Conservation (phyloP, 176 grass and related monocot genomes). For the Carex littledalei region DNA sequence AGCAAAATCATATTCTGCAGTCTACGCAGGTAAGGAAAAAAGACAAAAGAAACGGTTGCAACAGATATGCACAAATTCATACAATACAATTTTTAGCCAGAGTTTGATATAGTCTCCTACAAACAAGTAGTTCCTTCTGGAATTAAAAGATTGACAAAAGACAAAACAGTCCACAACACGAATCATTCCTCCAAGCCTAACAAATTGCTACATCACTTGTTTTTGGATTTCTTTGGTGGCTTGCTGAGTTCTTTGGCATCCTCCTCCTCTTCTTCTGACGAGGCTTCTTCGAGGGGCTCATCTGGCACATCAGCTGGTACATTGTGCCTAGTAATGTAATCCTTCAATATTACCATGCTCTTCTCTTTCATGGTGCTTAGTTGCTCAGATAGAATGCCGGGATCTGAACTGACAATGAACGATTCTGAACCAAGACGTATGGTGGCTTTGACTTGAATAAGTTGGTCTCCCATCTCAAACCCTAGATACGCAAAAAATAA, state of each 20-base stretch:
- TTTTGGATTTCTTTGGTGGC: constrained; percentile 73
- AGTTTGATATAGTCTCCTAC: background rate
- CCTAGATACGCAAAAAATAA: constrained; percentile 9
- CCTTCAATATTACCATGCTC: constrained; percentile 79
- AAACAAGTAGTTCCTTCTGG: background rate
- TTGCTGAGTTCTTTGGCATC: constrained; percentile 37
- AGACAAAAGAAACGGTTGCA: background rate
- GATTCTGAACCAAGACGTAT: constrained; percentile 46
- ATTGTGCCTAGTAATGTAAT: constrained; percentile 64
- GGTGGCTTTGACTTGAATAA: constrained; percentile 46
- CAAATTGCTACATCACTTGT: constrained; percentile 29
- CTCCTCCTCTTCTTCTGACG: constrained; percentile 18
- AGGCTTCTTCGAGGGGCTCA: constrained; percentile 42
- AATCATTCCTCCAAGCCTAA: background rate
- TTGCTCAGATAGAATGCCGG: constrained; percentile 55
- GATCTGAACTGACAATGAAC: constrained; percentile 42
- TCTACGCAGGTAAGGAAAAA: background rate
- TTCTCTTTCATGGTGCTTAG: constrained; percentile 63
- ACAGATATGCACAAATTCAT: background rate
- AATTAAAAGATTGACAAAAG: background rate
- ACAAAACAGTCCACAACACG: background rate
- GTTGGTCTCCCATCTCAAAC: constrained; percentile 32
- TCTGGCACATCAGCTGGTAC: constrained; percentile 76
- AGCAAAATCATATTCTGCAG: background rate
- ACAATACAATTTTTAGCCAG: background rate